Percentiles rank a stretch among this genome's conserved stretches.
Conservation (phyloP, 345 rosid species). For the Sisymbrium altissimum region DNA sequence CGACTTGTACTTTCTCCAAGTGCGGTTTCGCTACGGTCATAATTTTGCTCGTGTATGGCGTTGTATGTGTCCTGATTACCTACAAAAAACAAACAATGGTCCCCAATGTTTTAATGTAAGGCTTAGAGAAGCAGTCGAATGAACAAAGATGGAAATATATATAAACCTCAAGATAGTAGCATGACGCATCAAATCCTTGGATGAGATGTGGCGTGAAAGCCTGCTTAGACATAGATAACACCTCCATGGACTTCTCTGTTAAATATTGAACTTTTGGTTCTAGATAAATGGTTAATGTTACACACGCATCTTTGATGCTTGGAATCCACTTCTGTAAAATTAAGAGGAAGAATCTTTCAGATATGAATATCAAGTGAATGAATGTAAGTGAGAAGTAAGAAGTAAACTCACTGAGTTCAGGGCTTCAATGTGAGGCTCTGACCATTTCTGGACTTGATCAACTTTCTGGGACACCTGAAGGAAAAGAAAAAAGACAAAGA, state of each 20-base stretch:
- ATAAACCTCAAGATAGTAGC: conserved; percentile 38
- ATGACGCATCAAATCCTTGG: conserved; percentile 21
- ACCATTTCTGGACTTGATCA: conserved; percentile 34
- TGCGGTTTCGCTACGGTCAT: conserved; percentile 37
- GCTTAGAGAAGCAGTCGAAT: not conserved
- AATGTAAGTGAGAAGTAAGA: not conserved
- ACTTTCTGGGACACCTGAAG: conserved; percentile 24
- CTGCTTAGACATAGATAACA: conserved; percentile 32
- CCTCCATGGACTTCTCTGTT: conserved; percentile 34
- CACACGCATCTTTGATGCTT: conserved; percentile 36
- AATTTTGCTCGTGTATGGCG: conserved; percentile 35
- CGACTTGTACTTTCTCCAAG: conserved; percentile 25
- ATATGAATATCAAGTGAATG: not conserved
- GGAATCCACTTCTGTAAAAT: conserved; percentile 41
- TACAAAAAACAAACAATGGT: conserved; percentile 14
- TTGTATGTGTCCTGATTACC: conserved; percentile 33
- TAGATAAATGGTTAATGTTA: conserved; percentile 26
- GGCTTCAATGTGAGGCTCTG: conserved; percentile 32
- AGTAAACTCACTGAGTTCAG: conserved; percentile 35
- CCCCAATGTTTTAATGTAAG: not conserved
- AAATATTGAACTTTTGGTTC: conserved; percentile 37
- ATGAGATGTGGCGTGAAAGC: conserved; percentile 32
- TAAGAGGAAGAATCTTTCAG: conserved; percentile 8
- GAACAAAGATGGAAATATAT: not conserved
- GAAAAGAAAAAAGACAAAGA: not conserved